Conservation (phyloP, 2,329 filamentous ascomycete species). For the Dissoconium aciculare region DNA sequence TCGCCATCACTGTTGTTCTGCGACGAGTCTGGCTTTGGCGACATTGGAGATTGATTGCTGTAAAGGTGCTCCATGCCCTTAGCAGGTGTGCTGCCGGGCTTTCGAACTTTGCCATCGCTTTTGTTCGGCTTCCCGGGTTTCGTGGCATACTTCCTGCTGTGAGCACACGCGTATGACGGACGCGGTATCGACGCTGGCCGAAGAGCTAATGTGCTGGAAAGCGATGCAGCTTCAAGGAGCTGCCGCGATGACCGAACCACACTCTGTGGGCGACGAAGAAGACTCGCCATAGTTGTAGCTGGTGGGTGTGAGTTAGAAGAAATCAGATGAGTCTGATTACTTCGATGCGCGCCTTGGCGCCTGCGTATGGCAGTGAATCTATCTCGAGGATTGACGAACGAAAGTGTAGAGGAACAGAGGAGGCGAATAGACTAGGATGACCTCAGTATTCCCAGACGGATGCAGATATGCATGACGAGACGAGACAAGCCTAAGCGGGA, state of each 20-base stretch:
- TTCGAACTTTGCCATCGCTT: conserved; percentile 19
- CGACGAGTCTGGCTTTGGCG: conserved; percentile 18
- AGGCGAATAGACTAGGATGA: not conserved
- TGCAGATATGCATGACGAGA: conserved; percentile 1
- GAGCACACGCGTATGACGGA: conserved; percentile 30
- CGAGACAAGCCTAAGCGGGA: no score
- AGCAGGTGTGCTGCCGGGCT: conserved; percentile 24
- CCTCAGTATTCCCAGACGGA: not conserved
- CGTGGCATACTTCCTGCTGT: conserved; percentile 30
- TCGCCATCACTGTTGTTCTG: conserved; percentile 25
- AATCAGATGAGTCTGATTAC: not conserved
- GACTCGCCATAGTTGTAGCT: conserved; percentile 18
- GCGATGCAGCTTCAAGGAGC: conserved; percentile 20
- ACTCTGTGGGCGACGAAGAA: conserved; percentile 23
- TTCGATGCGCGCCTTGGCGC: not conserved
- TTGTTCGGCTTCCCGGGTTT: conserved; percentile 29
- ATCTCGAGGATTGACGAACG: not conserved
- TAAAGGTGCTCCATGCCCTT: conserved; percentile 34
- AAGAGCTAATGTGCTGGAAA: conserved; percentile 22
- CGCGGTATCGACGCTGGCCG: conserved; percentile 28
- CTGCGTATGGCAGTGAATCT: no score
- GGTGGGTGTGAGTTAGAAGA: not conserved
- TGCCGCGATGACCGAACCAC: conserved; percentile 22
- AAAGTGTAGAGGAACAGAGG: not conserved
- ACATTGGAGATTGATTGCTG: conserved; percentile 28